Evolutionary conservation across 176 grass and related monocot genomes (phyloP).

Genomic region (Carex parvula): DNA sequence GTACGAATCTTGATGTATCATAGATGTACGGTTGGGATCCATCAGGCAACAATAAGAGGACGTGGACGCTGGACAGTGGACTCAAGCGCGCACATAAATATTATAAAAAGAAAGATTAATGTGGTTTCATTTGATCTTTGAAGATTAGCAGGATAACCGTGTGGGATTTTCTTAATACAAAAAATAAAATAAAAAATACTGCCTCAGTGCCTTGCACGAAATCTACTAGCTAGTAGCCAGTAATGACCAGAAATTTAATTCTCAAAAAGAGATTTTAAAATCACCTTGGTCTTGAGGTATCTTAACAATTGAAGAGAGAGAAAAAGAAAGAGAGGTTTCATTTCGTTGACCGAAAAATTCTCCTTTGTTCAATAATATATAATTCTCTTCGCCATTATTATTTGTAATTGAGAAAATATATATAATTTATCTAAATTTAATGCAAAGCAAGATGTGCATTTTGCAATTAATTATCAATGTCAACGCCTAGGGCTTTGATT

Average conservation of each 20-base stretch:
- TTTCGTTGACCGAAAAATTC: neutral
- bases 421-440: neutral
- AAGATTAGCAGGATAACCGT: neutral
- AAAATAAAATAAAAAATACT: neutral
- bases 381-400: neutral
- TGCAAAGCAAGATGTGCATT: neutral
- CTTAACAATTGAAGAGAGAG: neutral
- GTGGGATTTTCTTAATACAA: neutral
- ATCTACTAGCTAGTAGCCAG: neutral
- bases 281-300: neutral
- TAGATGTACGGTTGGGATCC: neutral
- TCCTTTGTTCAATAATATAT: neutral
- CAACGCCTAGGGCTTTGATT: neutral
- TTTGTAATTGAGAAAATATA: neutral
- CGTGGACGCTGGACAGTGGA: neutral
- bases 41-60: neutral
- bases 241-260: neutral
- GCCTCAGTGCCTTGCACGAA: constrained; percentile 20
- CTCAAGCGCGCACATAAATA: neutral
- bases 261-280: neutral
- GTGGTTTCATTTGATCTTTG: neutral
- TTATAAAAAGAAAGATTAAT: too few relatives aligned
- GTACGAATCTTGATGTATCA: neutral
- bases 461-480: neutral
- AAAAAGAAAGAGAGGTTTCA: neutral